Evolutionary conservation across 2,329 filamentous ascomycete genomes (phyloP).

Genomic region (Pyricularia pennisetigena): DNA sequence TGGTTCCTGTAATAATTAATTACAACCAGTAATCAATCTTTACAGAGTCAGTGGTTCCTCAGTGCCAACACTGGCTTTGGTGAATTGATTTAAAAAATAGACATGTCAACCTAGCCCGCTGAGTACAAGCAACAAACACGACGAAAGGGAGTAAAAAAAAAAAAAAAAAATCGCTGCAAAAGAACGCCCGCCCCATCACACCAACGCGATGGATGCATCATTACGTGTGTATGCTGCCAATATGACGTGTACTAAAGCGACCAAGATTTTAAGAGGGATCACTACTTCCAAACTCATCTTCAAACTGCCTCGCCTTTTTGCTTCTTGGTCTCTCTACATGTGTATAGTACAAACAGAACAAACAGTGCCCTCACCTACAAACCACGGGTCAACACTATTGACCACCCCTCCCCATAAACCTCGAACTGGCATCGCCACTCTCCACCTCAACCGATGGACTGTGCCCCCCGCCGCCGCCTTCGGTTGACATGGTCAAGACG

Average conservation of each 20-base stretch:
- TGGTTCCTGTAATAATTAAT: not conserved
- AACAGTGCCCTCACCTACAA: not conserved
- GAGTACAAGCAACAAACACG: too few relatives aligned
- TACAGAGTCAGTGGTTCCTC: too few relatives aligned
- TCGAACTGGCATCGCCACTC: slow-evolving; percentile 15
- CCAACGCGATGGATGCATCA: not conserved
- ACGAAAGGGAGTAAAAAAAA: too few relatives aligned
- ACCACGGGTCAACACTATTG: not conserved
- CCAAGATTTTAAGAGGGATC: not conserved
- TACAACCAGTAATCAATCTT: too few relatives aligned
- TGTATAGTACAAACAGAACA: not conserved
- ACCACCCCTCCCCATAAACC: slow-evolving; percentile 12
- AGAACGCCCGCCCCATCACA: not conserved
- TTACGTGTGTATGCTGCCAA: not conserved
- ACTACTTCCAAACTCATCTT: not conserved
- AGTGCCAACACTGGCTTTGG: too few relatives aligned
- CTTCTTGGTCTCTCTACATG: not conserved
- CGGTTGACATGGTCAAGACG: slow-evolving; percentile 10
- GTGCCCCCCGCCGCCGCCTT: not conserved
- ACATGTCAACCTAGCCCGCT: too few relatives aligned
- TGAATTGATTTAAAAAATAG: too few relatives aligned
- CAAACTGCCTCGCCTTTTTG: not conserved
- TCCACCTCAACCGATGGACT: slow-evolving; percentile 11
- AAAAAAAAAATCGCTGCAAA: too few relatives aligned
- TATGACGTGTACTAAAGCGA: not conserved